Conservation (phyloP, 805 yeast species). For the Tetrapisispora phaffii region DNA sequence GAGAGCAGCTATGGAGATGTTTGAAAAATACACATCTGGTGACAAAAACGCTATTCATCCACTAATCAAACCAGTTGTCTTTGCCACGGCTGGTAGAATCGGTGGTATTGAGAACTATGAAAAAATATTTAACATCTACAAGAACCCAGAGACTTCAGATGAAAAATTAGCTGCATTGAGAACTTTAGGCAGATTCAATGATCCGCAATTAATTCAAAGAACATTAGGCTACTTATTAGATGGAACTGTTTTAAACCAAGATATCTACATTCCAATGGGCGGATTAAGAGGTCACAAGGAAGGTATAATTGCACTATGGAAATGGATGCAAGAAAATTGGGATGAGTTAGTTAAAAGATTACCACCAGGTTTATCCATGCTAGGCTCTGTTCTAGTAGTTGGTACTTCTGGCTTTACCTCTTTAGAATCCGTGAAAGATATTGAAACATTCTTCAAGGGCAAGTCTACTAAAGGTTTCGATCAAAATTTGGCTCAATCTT, state of each 20-base stretch:
- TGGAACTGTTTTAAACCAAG: slow-evolving; percentile 58
- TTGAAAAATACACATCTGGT: slow-evolving; percentile 47
- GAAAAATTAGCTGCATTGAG: slow-evolving; percentile 64
- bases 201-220: slow-evolving; percentile 42
- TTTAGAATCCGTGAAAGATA: slow-evolving; percentile 40
- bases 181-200: slow-evolving; percentile 54
- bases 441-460: slow-evolving; percentile 40
- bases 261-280: slow-evolving; percentile 65
- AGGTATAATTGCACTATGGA: slow-evolving; percentile 65
- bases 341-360: slow-evolving; percentile 51
- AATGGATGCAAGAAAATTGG: slow-evolving; percentile 69
- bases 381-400: slow-evolving; percentile 61
- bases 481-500: slow-evolving; percentile 54
- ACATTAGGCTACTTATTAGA: slow-evolving; percentile 48
- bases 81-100: slow-evolving; percentile 50
- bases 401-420: slow-evolving; percentile 55
- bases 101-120: slow-evolving; percentile 60
- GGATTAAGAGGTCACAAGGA: slow-evolving; percentile 54
- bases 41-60: slow-evolving; percentile 65
- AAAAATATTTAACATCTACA: slow-evolving; percentile 48
- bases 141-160: slow-evolving; percentile 48
- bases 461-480: slow-evolving; percentile 56
- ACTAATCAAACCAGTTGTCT: slow-evolving; percentile 58
- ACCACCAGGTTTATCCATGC: slow-evolving; percentile 75
- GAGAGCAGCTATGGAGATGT: slow-evolving; percentile 39